phyloP scores from a whole-genome alignment of 2,329 filamentous ascomycete genomes.

The Ophiosphaerella herpotricha region DNA sequence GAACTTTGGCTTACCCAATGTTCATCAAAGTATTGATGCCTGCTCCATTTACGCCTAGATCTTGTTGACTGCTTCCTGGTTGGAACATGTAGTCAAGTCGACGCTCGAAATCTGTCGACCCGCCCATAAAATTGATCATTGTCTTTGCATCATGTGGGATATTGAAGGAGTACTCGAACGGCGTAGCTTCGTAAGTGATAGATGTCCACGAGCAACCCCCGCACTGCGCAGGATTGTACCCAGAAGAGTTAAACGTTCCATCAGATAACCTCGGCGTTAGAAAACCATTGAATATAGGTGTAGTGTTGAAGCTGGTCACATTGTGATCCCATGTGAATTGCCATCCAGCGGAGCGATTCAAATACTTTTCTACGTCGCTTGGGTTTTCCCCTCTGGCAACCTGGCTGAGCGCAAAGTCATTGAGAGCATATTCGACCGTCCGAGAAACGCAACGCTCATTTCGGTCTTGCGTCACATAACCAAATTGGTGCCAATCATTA shows the following conservation, averaged over 20 bases:
- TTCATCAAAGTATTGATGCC: slow-evolving; percentile 58
- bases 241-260: slow-evolving; percentile 21
- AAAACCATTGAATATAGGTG: slow-evolving; percentile 21
- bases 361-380: slow-evolving; percentile 42
- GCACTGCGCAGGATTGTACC: slow-evolving; percentile 46
- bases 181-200: slow-evolving; percentile 46
- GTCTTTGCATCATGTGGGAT: slow-evolving; percentile 46
- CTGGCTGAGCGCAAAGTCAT: slow-evolving; percentile 47
- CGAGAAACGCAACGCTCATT: slow-evolving; percentile 41
- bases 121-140: slow-evolving; percentile 46
- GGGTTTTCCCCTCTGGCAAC: slow-evolving; percentile 45
- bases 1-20: slow-evolving; percentile 10
- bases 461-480: slow-evolving; percentile 58
- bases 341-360: slow-evolving; percentile 39
- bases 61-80: slow-evolving; percentile 37
- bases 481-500: slow-evolving; percentile 67
- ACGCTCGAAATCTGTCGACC: slow-evolving; percentile 35
- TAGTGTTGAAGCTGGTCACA: slow-evolving; percentile 26
- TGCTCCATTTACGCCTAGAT: slow-evolving; percentile 42
- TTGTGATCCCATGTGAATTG: slow-evolving; percentile 22
- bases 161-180: slow-evolving; percentile 48
- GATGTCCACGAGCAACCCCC: slow-evolving; percentile 42
- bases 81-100: slow-evolving; percentile 47
- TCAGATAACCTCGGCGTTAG: slow-evolving; percentile 22
- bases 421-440: slow-evolving; percentile 47